Percentiles rank a stretch among this genome's conserved stretches.
phyloP scores from a whole-genome alignment of 2,329 filamentous ascomycete species.

The Aspergillus quadricinctus region DNA sequence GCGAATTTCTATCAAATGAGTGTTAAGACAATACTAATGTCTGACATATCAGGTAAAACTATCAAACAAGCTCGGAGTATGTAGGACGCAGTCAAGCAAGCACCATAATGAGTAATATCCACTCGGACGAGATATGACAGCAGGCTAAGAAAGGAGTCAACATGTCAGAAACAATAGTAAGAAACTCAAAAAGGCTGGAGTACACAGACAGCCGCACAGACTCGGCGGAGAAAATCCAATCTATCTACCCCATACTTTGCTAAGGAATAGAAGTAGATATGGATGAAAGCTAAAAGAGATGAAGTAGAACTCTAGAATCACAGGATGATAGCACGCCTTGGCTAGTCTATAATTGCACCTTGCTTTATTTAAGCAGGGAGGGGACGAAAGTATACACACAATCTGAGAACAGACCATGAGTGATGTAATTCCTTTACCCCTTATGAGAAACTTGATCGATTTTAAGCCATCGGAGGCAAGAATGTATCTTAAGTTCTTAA shows the following conservation, averaged over 20 bases:
- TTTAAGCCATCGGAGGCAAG: no score
- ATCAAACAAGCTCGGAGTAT: neutral
- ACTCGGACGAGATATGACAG: neutral
- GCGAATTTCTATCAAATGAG: neutral
- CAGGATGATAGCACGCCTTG: neutral
- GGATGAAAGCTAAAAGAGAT: neutral
- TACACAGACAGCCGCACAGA: neutral
- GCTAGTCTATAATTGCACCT: neutral
- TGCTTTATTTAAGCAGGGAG: neutral
- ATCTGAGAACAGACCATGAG: neutral
- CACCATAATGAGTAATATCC: neutral
- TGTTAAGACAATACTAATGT: neutral
- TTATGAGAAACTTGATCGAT: neutral
- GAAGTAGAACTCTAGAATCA: neutral
- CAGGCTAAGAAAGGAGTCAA: neutral
- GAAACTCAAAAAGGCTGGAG: neutral
- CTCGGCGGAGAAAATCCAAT: neutral
- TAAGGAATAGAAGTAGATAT: neutral
- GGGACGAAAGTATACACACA: neutral
- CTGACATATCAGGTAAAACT: neutral
- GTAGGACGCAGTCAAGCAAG: neutral
- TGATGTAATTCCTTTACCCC: no score
- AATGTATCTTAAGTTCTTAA: neutral
- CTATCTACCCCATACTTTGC: no score
- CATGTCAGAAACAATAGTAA: neutral